These are phyloP conservation scores for Penicillium cataractarum DNA, from an alignment of 495 filamentous ascomycete genomes.

Conservation along the genomic window DNA sequence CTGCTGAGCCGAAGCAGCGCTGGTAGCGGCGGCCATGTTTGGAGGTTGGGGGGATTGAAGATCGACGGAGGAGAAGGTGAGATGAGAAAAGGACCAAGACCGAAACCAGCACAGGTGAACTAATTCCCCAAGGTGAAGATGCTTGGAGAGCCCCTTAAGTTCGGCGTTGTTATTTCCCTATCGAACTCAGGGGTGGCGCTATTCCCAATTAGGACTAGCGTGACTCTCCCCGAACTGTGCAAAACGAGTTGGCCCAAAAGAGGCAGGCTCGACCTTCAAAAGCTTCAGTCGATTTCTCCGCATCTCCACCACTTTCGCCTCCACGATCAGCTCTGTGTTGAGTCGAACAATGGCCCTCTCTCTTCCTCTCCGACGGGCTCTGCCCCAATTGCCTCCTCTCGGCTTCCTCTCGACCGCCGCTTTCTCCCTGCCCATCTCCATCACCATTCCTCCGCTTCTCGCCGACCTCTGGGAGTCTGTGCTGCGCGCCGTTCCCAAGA, in stretches of 20 bases:
- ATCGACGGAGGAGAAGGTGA: constrained; percentile 6
- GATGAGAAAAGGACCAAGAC: constrained; percentile 23
- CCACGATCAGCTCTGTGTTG: neutral
- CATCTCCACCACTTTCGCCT: neutral
- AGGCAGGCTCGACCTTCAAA: constrained; percentile 20
- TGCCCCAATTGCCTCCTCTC: constrained; percentile 26
- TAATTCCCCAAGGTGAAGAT: constrained; percentile 27
- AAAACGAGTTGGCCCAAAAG: constrained; percentile 27
- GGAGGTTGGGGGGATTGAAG: neutral
- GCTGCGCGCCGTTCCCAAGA: constrained; percentile 93
- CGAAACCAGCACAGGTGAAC: constrained; percentile 13
- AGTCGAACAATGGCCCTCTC: constrained; percentile 5
- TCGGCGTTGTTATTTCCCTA: constrained; percentile 37
- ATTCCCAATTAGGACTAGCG: constrained; percentile 40
- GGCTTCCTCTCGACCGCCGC: constrained; percentile 24
- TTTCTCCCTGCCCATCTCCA: constrained; percentile 32
- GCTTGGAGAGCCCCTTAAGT: constrained; percentile 41
- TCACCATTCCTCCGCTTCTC: constrained; percentile 61
- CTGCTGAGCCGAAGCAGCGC: constrained; percentile 49
- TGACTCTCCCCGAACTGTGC: constrained; percentile 24
- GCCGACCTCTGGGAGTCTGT: constrained; percentile 89
- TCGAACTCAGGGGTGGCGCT: constrained; percentile 47
- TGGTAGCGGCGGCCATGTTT: constrained; percentile 57
- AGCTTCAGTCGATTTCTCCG: constrained; percentile 11
- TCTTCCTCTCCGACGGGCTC: constrained; percentile 19